Evolutionary conservation across 345 rosid species (phyloP), one percentile per base, ranked within the genome.

Genomic region (Trapa incisa): DNA sequence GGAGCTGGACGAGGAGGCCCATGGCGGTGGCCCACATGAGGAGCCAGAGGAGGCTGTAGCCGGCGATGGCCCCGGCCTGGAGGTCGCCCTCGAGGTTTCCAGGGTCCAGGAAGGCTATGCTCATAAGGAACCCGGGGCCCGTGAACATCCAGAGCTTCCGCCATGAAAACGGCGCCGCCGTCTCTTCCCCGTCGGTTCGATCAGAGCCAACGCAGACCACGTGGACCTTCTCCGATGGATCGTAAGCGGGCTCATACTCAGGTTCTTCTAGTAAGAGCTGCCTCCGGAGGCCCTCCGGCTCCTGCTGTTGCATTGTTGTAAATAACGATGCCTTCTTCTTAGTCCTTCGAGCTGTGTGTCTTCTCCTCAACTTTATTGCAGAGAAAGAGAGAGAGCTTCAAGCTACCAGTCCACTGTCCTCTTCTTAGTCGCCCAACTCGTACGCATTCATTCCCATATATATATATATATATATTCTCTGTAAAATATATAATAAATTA

Each of bases 1-100:
- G 72, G 39, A 93, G 87, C 87, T 93, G 98, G 42, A 93, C 92
- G 64, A 93, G 74, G 10, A 93, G 83, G 12, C 98, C 98, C 83
- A 93, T 87, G 38, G 84, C 96, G n/a, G 98, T 93, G 12, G 98
- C 96, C 94, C 94, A 93, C 80, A 93, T 68, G 16, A 93, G 85
- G 15, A 93, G 77, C 98, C 97, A 93, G 0, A 93, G 78, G 37
- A 93, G 77, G 35, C 97, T 90, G 80, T 93, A 93, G 0, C 98
- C 98, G 17, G 98, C 98, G 67, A 93, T 74, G 15, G 98, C 98
- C 0, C 97, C 98, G 4, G 97, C 80, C 75, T 93, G 97, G 36
- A 93, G 96, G 83, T 90, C 96, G 22, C 97, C 98, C 73, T 93
- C 98, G 65, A 93, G 72, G 75, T 93, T 93, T 16, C 98, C 97